A percentile compares a stretch with the other conserved stretches of the same genome.
phyloP scores from a whole-genome alignment of 2,329 filamentous ascomycete genomes.

The Lasiodiplodia sp. region DNA sequence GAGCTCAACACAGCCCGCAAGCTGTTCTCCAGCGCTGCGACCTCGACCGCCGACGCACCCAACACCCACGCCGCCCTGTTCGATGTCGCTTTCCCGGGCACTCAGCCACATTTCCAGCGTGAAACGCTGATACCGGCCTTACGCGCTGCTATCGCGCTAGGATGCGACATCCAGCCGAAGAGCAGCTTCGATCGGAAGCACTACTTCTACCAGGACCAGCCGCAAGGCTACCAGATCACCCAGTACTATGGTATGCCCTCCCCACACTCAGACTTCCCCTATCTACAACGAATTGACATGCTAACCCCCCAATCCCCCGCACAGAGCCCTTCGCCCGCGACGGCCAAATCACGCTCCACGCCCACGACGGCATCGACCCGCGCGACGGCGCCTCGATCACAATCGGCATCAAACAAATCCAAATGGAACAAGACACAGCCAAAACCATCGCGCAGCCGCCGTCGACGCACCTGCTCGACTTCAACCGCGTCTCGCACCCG shows the following conservation, averaged over 20 bases:
- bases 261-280: no score
- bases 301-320: not conserved
- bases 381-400: conserved; percentile 74
- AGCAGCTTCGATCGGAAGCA: conserved; percentile 96
- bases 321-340: conserved; percentile 69
- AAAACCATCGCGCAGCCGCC: conserved; percentile 85
- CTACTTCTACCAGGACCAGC: conserved; percentile 99
- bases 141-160: conserved; percentile 83
- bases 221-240: conserved; percentile 95
- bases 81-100: conserved; percentile 87
- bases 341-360: conserved; percentile 73
- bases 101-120: conserved; percentile 83
- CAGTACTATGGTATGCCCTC: conserved; percentile 77
- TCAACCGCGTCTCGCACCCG: conserved; percentile 90
- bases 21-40: conserved; percentile 76
- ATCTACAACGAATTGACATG: not conserved
- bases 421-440: conserved; percentile 97
- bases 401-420: conserved; percentile 89
- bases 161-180: conserved; percentile 76
- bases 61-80: conserved; percentile 91
- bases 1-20: conserved; percentile 90
- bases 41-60: conserved; percentile 65
- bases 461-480: conserved; percentile 81
- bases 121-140: conserved; percentile 88
- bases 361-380: conserved; percentile 79